Base-by-base conservation (phyloP, 495 filamentous ascomycete genomes). In the Penicillium mononematosum region DNA sequence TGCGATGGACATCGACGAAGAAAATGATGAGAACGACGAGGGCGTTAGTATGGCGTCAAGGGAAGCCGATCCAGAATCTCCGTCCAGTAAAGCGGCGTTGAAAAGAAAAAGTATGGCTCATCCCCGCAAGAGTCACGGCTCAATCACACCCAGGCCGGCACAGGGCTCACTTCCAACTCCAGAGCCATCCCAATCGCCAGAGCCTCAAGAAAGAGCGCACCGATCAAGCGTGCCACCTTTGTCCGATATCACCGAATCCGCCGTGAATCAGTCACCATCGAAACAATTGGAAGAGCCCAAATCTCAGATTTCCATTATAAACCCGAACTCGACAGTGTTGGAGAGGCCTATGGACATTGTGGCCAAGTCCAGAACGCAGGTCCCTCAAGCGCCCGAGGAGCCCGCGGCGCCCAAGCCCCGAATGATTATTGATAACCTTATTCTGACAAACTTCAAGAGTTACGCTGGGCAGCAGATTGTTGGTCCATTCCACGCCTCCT, bases 361-460 rank as follows among this genome's bases (percentile, higher is more conserved):
- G 45, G 73, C 96, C 58, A 94, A 95, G 73, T 91, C 91, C 29
- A 87, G 93, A 50, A 84, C 84, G 20, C 80, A 88, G 64, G 81
- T 81, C 4, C 75, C 85, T 29, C 83, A 88, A 11, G 73, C 79
- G 39, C 74, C 83, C 22, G 85, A 90, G 64, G 89, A 92, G 65
- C 74, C 79, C 17, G 82, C 80, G 7, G 89, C 81, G 2, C 88
- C 92, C 14, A 93, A 90, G 67, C 72, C 88, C 56, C 87, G 94
- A 51, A 88, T 92, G 58, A 92, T 97, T 50, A 96, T 98, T 58
- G 91, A 89, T 25, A 88, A 94, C 60, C 74, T 98, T 49, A 83
- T 94, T 55, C 79, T 98, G 41, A 91, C 81, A 53, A 98, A 98
- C 70, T 98, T 98, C 81, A 98, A 98, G 79, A 96, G 92, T 70